phyloP scores from a whole-genome alignment of 2,329 filamentous ascomycete species.

The Trichophyton simii region DNA sequence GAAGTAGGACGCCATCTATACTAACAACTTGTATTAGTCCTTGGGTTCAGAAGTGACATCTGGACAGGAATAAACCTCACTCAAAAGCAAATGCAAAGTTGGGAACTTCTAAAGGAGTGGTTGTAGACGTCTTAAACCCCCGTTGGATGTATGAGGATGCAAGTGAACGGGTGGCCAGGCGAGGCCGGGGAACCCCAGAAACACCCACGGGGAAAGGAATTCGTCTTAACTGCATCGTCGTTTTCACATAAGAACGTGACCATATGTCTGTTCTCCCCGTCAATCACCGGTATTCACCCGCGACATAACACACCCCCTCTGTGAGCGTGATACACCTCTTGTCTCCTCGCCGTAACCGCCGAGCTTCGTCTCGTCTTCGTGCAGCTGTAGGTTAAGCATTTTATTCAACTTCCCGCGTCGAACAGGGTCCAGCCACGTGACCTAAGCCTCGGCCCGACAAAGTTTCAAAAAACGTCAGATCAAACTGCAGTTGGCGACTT shows the following conservation, averaged over 20 bases:
- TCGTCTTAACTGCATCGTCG: not conserved
- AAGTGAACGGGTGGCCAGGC: not conserved
- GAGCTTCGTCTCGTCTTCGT: no score
- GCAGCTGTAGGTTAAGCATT: no score
- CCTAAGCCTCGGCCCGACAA: not conserved
- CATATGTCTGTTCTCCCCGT: not conserved
- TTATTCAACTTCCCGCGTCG: not conserved
- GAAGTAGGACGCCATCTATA: constrained; percentile 92
- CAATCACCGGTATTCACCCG: not conserved
- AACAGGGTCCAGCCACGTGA: not conserved
- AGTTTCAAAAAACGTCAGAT: not conserved
- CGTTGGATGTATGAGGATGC: not conserved
- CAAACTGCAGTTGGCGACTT: not conserved
- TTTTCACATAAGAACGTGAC: not conserved
- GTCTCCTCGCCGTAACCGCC: no score
- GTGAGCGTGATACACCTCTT: no score
- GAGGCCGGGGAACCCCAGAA: not conserved
- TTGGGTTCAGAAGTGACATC: not conserved
- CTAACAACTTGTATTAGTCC: constrained; percentile 25
- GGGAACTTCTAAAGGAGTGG: constrained; percentile 14
- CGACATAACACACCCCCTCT: not conserved
- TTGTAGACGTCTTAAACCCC: constrained; percentile 6
- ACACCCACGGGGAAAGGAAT: not conserved
- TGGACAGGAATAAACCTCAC: constrained; percentile 19
- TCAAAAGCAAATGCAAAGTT: constrained; percentile 37